A percentile compares a stretch with the other conserved stretches of the same genome.
phyloP scores from a whole-genome alignment of 2,329 filamentous ascomycete genomes.

The Claviceps sp. region DNA sequence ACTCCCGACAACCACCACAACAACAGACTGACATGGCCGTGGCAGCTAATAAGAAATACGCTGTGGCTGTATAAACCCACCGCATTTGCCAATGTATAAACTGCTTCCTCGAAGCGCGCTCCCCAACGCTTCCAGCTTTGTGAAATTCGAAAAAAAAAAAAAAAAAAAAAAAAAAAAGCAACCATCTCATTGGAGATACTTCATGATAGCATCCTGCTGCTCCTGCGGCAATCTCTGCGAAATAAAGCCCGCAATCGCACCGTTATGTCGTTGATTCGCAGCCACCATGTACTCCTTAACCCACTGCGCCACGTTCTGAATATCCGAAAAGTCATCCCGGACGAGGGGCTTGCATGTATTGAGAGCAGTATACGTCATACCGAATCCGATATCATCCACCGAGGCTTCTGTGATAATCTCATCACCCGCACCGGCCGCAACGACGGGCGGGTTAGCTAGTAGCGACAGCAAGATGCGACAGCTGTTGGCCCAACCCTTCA shows the following conservation, averaged over 20 bases:
- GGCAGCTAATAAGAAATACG: too few species aligned
- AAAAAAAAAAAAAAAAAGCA: not conserved
- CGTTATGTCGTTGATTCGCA: constrained; percentile 60
- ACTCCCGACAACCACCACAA: too few species aligned
- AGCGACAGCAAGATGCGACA: constrained; percentile 82
- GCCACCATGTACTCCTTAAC: constrained; percentile 65
- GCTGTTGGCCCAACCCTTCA: constrained; percentile 84
- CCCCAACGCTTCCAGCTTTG: too few species aligned
- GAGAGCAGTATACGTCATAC: constrained; percentile 83
- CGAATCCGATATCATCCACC: constrained; percentile 89
- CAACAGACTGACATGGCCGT: too few species aligned
- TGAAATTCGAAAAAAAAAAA: not conserved
- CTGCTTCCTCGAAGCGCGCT: too few species aligned
- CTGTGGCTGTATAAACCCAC: too few species aligned
- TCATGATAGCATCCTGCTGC: constrained; percentile 37
- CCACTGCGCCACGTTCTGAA: constrained; percentile 73
- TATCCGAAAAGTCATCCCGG: constrained; percentile 74
- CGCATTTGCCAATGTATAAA: too few species aligned
- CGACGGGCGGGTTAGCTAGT: constrained; percentile 69
- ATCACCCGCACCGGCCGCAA: constrained; percentile 50
- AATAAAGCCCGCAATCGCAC: constrained; percentile 58
- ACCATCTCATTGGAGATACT: constrained; percentile 30
- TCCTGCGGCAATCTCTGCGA: constrained; percentile 55
- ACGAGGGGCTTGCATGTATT: constrained; percentile 72
- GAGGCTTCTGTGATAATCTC: constrained; percentile 78